Base-by-base conservation (phyloP, 495 filamentous ascomycete genomes). In the Neurospora sp. region DNA sequence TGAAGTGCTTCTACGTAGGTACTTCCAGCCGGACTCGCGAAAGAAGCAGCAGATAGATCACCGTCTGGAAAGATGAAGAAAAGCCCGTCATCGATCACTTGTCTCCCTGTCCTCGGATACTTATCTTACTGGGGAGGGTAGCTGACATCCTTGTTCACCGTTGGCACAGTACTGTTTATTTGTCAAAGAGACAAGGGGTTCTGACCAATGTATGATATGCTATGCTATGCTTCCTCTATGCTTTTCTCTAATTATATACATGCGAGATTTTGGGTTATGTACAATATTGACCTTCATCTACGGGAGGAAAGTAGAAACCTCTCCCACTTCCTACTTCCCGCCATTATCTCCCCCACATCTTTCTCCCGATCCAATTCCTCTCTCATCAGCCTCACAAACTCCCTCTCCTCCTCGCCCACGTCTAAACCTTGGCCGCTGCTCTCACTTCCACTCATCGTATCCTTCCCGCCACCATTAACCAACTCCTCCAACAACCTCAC, bases 401-500 rank as follows among this genome's bases (percentile, higher is more conserved):
- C 31, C 68, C 44, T 69, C 73, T 80, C 78, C 10, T 77, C 73
- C 18, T 16, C 47, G n/a, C 38, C 37, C 45, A 53, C 27, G 27
- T 31, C 27, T 31, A 31, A 31, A 31, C 27, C 27, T 31, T 31
- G 27, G 27, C 27, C 3, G 27, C 27, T 31, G 27, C 27, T 31
- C 27, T 31, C 27, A 31, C 27, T 31, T 31, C 27, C 27, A 31
- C 27, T 31, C 27, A 31, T 3, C 27, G 8, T 53, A 3, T 4
- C 61, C 35, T 39, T 59, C 14, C 45, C 8, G 6, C 44, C 18
- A 5, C 47, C 47, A 65, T 27, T 16, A 12, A 77, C 27, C 22
- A 78, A 37, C 12, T 65, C 69, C 69, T 65, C 73, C 72, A 81
- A 39, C 18, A 81, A 44, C 41, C n/a, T 31, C 20, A 78, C 39